Evolutionary conservation across 139 green algal genomes (phyloP).

Genomic region (Eudorina sp.): DNA sequence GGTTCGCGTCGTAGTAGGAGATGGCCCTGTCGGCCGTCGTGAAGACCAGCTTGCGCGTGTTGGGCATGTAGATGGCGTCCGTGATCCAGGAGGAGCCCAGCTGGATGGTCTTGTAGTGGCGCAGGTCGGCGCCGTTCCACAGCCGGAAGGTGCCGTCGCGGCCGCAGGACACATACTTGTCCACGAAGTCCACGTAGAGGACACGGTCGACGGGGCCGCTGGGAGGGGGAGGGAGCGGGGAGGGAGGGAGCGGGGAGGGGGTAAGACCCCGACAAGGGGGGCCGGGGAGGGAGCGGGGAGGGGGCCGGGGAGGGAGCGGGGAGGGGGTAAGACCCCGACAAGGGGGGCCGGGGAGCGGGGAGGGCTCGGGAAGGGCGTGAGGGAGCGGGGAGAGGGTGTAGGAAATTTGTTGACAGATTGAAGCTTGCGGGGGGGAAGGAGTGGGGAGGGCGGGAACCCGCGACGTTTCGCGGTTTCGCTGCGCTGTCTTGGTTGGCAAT

Average conservation of each 20-base stretch:
- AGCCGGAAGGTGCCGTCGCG: conserved; percentile 81
- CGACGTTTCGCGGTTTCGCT: no score
- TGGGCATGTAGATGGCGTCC: conserved; percentile 72
- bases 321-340: no score
- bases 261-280: no score
- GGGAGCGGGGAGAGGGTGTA: not conserved
- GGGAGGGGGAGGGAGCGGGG: not conserved
- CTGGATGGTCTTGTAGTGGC: conserved; percentile 75
- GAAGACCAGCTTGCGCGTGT: conserved; percentile 74
- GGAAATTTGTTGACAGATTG: no score
- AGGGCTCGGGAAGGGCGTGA: not conserved
- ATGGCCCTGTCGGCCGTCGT: conserved; percentile 81
- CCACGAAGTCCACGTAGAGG: conserved; percentile 65
- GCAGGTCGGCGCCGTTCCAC: conserved; percentile 78
- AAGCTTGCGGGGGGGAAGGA: no score
- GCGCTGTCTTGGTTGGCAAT: no score
- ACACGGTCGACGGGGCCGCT: conserved; percentile 70
- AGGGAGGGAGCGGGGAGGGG: not conserved
- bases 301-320: not conserved
- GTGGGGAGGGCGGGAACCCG: no score
- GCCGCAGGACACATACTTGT: conserved; percentile 85
- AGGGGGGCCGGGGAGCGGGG: no score
- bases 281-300: not conserved
- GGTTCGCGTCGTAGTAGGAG: conserved; percentile 82
- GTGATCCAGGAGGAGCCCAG: conserved; percentile 81